Evolutionary conservation across 2,329 filamentous ascomycete species (phyloP).

Genomic region (Paecilomyces niveus): DNA sequence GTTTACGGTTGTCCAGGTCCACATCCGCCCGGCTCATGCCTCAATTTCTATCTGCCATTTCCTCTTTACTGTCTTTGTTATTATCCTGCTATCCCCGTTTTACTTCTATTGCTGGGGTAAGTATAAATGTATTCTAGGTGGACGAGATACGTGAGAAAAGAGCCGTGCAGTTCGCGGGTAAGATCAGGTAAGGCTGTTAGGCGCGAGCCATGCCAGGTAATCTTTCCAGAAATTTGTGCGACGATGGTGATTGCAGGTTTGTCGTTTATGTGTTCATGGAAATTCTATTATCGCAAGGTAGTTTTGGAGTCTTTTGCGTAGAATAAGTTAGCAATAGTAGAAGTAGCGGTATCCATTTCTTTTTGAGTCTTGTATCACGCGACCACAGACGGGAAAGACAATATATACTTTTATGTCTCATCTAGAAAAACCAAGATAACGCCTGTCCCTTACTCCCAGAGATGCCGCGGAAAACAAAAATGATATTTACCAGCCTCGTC

Average conservation of each 20-base stretch:
- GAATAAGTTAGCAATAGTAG: background rate
- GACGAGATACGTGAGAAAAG: constrained; percentile 12
- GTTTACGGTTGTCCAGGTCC: background rate
- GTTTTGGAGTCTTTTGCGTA: constrained; percentile 6
- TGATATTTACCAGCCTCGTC: background rate
- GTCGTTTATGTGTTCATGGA: constrained; percentile 1
- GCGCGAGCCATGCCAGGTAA: constrained; percentile 6
- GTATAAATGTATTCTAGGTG: constrained; percentile 39
- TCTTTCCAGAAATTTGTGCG: constrained; percentile 10
- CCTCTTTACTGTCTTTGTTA: constrained; percentile 14
- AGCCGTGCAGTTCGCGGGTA: constrained; percentile 25
- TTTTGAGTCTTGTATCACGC: background rate
- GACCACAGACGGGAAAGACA: background rate
- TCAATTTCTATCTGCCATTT: background rate
- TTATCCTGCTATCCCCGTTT: constrained; percentile 14
- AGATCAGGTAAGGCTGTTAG: constrained; percentile 37
- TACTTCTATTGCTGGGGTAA: constrained; percentile 22
- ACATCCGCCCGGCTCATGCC: background rate
- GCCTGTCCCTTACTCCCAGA: constrained; percentile 29
- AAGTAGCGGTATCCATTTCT: constrained; percentile 1
- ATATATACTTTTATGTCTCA: background rate
- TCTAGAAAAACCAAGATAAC: constrained; percentile 14
- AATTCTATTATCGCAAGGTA: background rate
- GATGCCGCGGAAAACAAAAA: constrained; percentile 19
- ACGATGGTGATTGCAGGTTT: constrained; percentile 2